Evolutionary conservation across 352 stramenopile genomes (phyloP).

Genomic region (Globisporangium cederbergense): DNA sequence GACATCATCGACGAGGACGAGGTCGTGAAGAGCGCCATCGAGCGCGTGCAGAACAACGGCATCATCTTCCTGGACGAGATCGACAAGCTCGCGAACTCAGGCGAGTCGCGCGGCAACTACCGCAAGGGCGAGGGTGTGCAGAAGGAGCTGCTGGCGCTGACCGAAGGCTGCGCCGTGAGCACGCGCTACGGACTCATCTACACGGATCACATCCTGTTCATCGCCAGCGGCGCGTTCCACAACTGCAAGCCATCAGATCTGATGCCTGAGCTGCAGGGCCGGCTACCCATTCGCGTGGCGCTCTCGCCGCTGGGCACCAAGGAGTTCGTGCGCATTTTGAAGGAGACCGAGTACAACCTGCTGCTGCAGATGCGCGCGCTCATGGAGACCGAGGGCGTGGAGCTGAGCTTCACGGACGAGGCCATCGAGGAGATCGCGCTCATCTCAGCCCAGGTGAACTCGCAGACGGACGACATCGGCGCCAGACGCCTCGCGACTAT

Average conservation of each 20-base stretch:
- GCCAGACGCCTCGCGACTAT: constrained; percentile 95
- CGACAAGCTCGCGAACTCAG: constrained; percentile 95
- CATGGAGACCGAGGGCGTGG: constrained; percentile 94
- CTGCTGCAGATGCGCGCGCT: constrained; percentile 95
- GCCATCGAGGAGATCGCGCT: constrained; percentile 96
- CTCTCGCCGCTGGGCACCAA: constrained; percentile 95
- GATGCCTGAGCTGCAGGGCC: constrained; percentile 96
- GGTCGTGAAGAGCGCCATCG: constrained; percentile 65
- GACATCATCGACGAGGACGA: constrained; percentile 75
- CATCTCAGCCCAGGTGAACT: constrained; percentile 93
- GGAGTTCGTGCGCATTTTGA: constrained; percentile 98
- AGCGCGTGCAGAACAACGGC: constrained; percentile 95
- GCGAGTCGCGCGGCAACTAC: constrained; percentile 87
- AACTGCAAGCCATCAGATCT: constrained; percentile 96
- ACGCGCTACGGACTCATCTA: constrained; percentile 95
- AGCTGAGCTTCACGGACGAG: constrained; percentile 94
- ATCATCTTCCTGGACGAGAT: constrained; percentile 99
- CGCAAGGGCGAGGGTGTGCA: constrained; percentile 96
- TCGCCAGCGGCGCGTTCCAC: constrained; percentile 96
- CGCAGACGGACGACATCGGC: constrained; percentile 97
- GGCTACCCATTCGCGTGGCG: constrained; percentile 97
- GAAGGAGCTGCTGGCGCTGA: constrained; percentile 97
- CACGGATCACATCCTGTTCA: constrained; percentile 99
- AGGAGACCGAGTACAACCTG: constrained; percentile 94
- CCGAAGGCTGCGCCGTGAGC: constrained; percentile 95